Conservation (phyloP, 1,284 basidiomycete species). For the Pyrrhoderma noxium region DNA sequence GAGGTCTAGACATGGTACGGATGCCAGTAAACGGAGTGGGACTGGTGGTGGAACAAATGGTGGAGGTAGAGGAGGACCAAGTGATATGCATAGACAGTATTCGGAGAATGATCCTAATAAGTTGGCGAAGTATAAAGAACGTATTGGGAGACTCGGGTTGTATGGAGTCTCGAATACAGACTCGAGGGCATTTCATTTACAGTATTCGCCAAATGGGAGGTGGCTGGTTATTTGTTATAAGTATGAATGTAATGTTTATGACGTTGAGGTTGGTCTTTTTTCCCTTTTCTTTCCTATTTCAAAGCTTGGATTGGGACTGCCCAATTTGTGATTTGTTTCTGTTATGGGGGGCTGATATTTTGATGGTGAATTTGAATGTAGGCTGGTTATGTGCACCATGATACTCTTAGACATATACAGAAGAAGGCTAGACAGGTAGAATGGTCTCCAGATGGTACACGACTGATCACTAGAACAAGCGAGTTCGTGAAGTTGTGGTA, state of each 20-base stretch:
- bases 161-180: not conserved
- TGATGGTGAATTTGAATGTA: no score
- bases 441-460: conserved; percentile 11
- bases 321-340: not conserved
- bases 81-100: not conserved
- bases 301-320: not conserved
- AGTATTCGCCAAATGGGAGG: conserved; percentile 10
- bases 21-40: no score
- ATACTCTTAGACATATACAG: conserved; percentile 1
- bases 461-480: conserved; percentile 8
- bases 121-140: not conserved
- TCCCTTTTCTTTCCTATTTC: not conserved
- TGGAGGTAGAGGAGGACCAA: not conserved
- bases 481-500: conserved; percentile 11
- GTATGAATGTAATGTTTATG: conserved; percentile 10
- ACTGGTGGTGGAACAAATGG: no score
- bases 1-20: no score
- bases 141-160: not conserved
- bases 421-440: conserved; percentile 16
- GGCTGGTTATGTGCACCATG: not conserved
- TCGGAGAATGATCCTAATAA: not conserved
- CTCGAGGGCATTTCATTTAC: conserved; percentile 7
- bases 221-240: conserved; percentile 16
- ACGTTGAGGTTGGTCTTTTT: conserved; percentile 1
- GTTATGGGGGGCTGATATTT: not conserved